A percentile compares a stretch with the other conserved stretches of the same genome.
These are phyloP conservation scores for Cornus florida DNA, from an alignment of 148 eudicot species.

Conservation along the genomic window DNA sequence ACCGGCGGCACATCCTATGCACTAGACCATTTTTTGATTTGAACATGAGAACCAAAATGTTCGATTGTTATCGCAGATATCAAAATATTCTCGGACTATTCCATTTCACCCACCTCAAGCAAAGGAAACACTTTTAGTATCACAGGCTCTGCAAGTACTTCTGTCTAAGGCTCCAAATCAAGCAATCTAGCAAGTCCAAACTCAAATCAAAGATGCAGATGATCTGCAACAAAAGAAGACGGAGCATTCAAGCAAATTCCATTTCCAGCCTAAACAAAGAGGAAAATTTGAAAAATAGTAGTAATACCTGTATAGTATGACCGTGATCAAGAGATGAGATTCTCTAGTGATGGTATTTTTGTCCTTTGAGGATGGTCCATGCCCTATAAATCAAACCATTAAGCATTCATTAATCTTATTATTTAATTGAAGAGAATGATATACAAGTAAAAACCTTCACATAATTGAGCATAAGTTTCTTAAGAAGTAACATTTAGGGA, in stretches of 20 bases:
- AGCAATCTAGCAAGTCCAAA: neutral
- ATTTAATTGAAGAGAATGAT: neutral
- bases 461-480: neutral
- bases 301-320: constrained; percentile 14
- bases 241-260: neutral
- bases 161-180: neutral
- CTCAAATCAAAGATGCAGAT: neutral
- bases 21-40: no score
- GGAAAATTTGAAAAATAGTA: neutral
- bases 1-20: no score
- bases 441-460: neutral
- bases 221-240: neutral
- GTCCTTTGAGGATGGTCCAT: constrained; percentile 94
- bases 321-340: neutral
- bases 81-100: no score
- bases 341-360: constrained; percentile 81
- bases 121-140: no score
- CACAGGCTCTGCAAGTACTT: neutral
- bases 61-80: no score
- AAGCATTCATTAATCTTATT: constrained; percentile 5
- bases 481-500: neutral
- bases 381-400: constrained; percentile 47
- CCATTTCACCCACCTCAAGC: no score
- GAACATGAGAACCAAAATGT: no score
- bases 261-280: constrained; percentile 1